Evolutionary conservation across 768 basidiomycete genomes (phyloP), one percentile per base, ranked within the genome.

Genomic region (Lentinula raphanica): DNA sequence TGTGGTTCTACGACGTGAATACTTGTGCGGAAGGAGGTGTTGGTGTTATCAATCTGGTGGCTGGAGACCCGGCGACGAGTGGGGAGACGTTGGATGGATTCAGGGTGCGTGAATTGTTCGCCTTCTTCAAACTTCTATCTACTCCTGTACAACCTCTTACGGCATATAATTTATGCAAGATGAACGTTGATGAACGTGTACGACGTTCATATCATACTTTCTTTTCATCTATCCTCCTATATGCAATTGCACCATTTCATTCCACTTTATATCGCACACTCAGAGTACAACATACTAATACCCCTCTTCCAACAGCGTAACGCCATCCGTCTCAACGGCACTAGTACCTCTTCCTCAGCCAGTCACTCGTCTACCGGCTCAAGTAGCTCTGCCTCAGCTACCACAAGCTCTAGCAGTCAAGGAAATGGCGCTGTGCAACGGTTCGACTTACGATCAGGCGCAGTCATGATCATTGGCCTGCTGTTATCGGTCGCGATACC

Each of bases 1-100:
- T 84, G 49, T 87, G 84, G 84, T 86, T 83, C 67, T 87, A 71
- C 67, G 85, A 87, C 70, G 65, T 62, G 59, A 77, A 76, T 60
- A 78, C 78, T 6, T 87, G 85, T 67, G 75, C 72, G 2, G 60
- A 73, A 51, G 85, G 84, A 51, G 84, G 82, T 31, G 84, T 86
- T 44, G 85, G 85, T 39, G 85, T 70, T 9, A 81, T 87, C 63
- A 86, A 87, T 63, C 23, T 53, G 35, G 51, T 53, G 4, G 62
- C 74, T 58, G 82, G 85, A 60, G 70, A 68, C 25, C 75, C 74
- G 23, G 75, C 71, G 46, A 71, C 71, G 25, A 67, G n/a, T 27
- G 62, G 7, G 67, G 68, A 65, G 74, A 72, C 36, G 23, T 60
- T 74, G 23, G 72, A 65, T 25, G 76, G 72, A 21, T 84, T 84